These are phyloP conservation scores for Globisporangium recalcitrans DNA, from an alignment of 352 stramenopile species.

Conservation along the genomic window DNA sequence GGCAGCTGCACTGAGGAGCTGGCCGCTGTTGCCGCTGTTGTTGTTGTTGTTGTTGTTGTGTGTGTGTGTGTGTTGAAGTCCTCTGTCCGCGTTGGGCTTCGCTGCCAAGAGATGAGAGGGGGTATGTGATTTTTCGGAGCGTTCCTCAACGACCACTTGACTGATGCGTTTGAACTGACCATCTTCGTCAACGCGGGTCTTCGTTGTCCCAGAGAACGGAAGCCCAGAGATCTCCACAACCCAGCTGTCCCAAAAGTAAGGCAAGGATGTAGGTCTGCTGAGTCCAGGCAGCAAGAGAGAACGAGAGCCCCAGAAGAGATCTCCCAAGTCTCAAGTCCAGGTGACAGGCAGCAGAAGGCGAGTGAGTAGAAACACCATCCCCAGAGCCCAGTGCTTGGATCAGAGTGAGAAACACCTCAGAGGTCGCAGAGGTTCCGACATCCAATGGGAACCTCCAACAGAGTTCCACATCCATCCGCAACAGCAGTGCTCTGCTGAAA, in stretches of 20 bases:
- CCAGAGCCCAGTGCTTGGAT: neutral
- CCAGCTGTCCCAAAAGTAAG: neutral
- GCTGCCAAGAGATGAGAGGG: neutral
- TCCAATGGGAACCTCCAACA: too few species aligned
- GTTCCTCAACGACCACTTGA: neutral
- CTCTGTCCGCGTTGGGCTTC: neutral
- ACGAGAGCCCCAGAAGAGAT: too few species aligned
- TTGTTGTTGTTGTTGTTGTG: too few species aligned
- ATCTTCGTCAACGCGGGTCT: constrained; percentile 2
- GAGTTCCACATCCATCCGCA: neutral
- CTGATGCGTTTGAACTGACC: neutral
- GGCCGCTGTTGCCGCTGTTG: too few species aligned
- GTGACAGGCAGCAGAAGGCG: too few species aligned
- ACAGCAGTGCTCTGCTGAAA: too few species aligned
- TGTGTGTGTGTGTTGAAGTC: neutral
- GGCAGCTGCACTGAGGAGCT: neutral
- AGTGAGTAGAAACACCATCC: too few species aligned
- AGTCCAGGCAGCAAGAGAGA: too few species aligned
- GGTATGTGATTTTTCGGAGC: too few species aligned
- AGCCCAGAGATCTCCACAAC: neutral
- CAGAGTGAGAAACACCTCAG: neutral
- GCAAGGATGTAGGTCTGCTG: neutral
- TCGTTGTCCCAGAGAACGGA: neutral
- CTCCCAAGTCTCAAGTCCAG: too few species aligned
- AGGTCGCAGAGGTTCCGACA: neutral